Evolutionary conservation across 257 asterid species (phyloP).

Genomic region (Solanum appendiculatum): DNA sequence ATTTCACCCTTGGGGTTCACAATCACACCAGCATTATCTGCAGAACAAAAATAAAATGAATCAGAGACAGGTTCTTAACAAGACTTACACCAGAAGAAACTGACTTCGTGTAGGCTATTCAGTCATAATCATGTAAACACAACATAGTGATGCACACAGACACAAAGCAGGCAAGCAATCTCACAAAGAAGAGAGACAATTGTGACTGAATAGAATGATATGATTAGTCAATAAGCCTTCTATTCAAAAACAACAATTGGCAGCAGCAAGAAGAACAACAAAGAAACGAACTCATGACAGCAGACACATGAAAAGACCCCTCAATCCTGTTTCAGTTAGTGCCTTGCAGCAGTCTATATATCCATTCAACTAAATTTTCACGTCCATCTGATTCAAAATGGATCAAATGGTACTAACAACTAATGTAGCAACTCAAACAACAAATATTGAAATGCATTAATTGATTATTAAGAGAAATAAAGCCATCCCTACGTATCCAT

Average conservation of each 20-base stretch:
- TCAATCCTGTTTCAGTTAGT: fast-evolving
- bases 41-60: not conserved
- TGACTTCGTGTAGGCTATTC: not conserved
- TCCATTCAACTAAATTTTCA: not conserved
- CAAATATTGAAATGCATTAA: not conserved
- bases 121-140: not conserved
- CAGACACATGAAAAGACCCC: not conserved
- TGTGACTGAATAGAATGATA: not conserved
- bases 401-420: not conserved
- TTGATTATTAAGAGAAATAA: not conserved
- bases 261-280: not conserved
- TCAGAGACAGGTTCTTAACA: not conserved
- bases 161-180: not conserved
- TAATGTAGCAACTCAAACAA: not conserved
- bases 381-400: not conserved
- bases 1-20: slow-evolving; percentile 58
- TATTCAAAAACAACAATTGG: not conserved
- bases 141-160: not conserved
- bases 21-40: slow-evolving; percentile 57
- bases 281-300: not conserved
- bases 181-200: not conserved
- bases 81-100: not conserved
- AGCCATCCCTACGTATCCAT: too few species aligned
- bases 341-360: not conserved
- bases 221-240: fast-evolving